Conservation (phyloP, 805 yeast species). For the Wickerhamiella siamensis region DNA sequence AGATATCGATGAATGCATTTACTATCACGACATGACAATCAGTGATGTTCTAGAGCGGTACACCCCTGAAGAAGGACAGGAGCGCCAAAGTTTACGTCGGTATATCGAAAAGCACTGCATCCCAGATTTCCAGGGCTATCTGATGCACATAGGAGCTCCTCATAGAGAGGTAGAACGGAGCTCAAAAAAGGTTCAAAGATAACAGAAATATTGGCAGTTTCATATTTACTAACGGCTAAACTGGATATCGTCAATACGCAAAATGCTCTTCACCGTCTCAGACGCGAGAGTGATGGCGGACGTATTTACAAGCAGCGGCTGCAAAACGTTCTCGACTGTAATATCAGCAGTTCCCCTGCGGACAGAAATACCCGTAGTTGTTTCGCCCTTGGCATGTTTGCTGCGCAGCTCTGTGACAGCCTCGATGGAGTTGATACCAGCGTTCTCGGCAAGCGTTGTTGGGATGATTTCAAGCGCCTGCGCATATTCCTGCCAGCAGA, state of each 20-base stretch:
- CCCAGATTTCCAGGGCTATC: too few relatives aligned
- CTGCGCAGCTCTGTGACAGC: conserved; percentile 86
- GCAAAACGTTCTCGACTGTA: conserved; percentile 84
- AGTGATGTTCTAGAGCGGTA: too few relatives aligned
- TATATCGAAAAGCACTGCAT: too few relatives aligned
- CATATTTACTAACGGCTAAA: conserved; percentile 66
- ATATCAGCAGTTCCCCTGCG: conserved; percentile 91
- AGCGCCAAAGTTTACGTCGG: too few relatives aligned
- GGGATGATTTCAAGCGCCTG: conserved; percentile 86
- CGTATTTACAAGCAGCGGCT: conserved; percentile 88
- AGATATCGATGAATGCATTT: too few relatives aligned
- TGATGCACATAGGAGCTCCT: too few relatives aligned
- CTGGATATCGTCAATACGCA: conserved; percentile 94
- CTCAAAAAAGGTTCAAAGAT: too few relatives aligned
- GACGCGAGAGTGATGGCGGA: conserved; percentile 91
- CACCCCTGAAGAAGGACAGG: too few relatives aligned
- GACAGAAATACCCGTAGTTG: conserved; percentile 88
- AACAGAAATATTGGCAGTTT: too few relatives aligned
- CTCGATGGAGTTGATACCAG: conserved; percentile 81
- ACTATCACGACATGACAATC: too few relatives aligned
- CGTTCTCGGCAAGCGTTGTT: conserved; percentile 87
- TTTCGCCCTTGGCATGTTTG: conserved; percentile 81
- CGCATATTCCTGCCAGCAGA: conserved; percentile 85
- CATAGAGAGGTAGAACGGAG: too few relatives aligned
- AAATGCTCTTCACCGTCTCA: conserved; percentile 88